Conservation (phyloP, 2,329 filamentous ascomycete genomes). For the Aspergillus sp. region DNA sequence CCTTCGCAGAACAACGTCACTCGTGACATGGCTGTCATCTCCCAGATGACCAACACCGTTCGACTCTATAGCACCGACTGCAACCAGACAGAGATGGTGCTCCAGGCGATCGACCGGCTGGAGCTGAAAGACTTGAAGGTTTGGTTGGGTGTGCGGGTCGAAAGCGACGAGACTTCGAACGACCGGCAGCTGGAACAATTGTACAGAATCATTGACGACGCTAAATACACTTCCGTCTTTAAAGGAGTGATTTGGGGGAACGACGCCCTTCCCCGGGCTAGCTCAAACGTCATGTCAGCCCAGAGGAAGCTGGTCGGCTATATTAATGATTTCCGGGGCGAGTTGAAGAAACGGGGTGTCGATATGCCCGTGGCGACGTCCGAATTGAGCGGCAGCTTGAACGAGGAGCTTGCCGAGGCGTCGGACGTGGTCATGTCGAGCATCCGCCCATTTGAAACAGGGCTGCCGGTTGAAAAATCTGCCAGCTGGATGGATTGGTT, state of each 20-base stretch:
- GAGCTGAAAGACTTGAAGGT: constrained; percentile 68
- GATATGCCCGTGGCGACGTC: constrained; percentile 73
- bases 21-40: constrained; percentile 78
- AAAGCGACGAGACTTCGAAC: constrained; percentile 74
- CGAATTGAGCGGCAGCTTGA: constrained; percentile 86
- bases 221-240: constrained; percentile 39
- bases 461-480: constrained; percentile 57
- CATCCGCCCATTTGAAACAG: constrained; percentile 91
- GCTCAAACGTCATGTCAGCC: constrained; percentile 51
- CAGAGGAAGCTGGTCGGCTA: constrained; percentile 53
- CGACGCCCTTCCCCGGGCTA: constrained; percentile 50
- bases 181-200: constrained; percentile 71
- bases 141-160: constrained; percentile 93
- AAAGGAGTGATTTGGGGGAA: constrained; percentile 56
- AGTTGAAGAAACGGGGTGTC: constrained; percentile 58
- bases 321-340: constrained; percentile 59
- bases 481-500: constrained; percentile 75
- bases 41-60: constrained; percentile 78
- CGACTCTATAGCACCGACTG: constrained; percentile 92
- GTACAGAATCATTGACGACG: constrained; percentile 65
- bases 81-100: constrained; percentile 90
- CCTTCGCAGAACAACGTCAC: constrained; percentile 93
- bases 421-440: constrained; percentile 93
- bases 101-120: constrained; percentile 69
- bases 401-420: constrained; percentile 52